Evolutionary conservation across 345 rosid genomes (phyloP).

Genomic region (Salix arbutifolia): DNA sequence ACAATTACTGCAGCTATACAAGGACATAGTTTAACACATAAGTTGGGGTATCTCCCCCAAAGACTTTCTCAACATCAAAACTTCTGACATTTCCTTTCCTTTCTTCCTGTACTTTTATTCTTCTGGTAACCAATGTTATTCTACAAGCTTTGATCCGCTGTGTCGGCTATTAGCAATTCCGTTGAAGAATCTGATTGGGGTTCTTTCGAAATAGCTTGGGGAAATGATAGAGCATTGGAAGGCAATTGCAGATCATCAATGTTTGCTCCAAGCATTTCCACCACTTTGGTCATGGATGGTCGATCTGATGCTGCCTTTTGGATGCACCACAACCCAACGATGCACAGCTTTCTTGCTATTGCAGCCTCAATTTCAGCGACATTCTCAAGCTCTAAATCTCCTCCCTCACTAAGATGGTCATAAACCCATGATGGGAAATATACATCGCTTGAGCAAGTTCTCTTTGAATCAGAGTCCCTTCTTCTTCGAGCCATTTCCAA

Average conservation of each 20-base stretch:
- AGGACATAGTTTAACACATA: not conserved
- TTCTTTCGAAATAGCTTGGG: not conserved
- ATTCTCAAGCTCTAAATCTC: slow-evolving; percentile 23
- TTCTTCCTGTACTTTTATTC: not conserved
- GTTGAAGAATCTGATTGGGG: slow-evolving; percentile 19
- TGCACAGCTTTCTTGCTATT: slow-evolving; percentile 25
- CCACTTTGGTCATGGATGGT: slow-evolving; percentile 32
- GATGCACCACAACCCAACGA: slow-evolving; percentile 42
- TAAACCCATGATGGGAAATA: slow-evolving; percentile 22
- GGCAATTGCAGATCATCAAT: slow-evolving; percentile 29
- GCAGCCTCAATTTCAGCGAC: slow-evolving; percentile 10
- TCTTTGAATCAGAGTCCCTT: not conserved
- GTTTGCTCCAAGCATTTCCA: slow-evolving; percentile 32
- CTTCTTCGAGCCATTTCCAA: slow-evolving; percentile 24
- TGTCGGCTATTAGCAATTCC: slow-evolving; percentile 17
- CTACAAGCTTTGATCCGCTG: slow-evolving; percentile 14
- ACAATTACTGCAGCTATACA: no score
- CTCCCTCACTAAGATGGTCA: slow-evolving; percentile 18
- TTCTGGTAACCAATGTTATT: not conserved
- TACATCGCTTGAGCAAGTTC: not conserved
- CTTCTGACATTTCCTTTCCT: no score
- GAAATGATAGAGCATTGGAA: slow-evolving; percentile 23
- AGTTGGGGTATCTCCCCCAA: not conserved
- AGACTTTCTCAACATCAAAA: not conserved
- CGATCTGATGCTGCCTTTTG: slow-evolving; percentile 30